Conservation (phyloP, 2,329 filamentous ascomycete species). For the Penicillium sp. region DNA sequence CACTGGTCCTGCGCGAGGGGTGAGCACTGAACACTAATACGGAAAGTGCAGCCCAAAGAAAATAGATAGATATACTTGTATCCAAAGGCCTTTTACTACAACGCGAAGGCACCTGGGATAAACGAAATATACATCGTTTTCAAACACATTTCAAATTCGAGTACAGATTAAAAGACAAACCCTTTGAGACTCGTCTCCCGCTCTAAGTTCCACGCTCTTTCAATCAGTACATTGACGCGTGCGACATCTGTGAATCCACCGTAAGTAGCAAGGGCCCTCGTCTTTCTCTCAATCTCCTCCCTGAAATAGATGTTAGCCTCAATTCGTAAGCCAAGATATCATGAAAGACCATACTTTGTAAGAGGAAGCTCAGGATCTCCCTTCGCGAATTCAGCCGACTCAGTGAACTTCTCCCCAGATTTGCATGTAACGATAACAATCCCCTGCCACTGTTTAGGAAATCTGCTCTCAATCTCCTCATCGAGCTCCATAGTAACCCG, state of each 20-base stretch:
- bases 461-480: constrained; percentile 27
- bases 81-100: no score
- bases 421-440: constrained; percentile 28
- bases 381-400: constrained; percentile 29
- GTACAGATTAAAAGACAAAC: constrained; percentile 14
- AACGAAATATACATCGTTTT: background rate
- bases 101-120: no score
- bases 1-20: no score
- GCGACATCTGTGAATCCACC: constrained; percentile 20
- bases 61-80: no score
- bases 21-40: no score
- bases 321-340: background rate
- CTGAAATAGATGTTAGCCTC: constrained; percentile 5
- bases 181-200: constrained; percentile 17
- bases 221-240: constrained; percentile 19
- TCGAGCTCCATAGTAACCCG: constrained; percentile 30
- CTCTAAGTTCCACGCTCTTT: constrained; percentile 24
- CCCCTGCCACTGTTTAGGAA: constrained; percentile 31
- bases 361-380: constrained; percentile 30
- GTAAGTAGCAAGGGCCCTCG: constrained; percentile 21
- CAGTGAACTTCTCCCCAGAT: constrained; percentile 20
- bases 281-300: constrained; percentile 23
- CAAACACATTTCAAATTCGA: background rate
- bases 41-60: no score
- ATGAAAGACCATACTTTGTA: constrained; percentile 21